Base-by-base conservation (phyloP, 1,139 yeast species). In the Taphrina confusa region DNA sequence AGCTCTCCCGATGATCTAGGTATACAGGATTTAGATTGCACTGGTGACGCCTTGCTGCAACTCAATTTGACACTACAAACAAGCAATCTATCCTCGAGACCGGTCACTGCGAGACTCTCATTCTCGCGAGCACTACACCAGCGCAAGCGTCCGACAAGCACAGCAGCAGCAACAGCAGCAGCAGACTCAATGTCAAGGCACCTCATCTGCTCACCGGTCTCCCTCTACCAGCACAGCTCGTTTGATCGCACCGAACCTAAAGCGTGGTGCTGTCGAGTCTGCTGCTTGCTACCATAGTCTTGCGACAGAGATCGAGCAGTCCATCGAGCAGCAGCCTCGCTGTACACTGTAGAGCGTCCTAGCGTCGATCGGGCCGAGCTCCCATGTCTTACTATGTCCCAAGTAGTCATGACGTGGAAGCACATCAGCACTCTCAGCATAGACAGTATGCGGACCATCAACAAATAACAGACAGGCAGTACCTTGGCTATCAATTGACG, bases 11-110 rank as follows among this genome's bases (percentile, higher is more conserved):
- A n/a, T n/a, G n/a, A n/a, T n/a, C n/a, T n/a, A n/a, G n/a, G n/a
- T n/a, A n/a, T n/a, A n/a, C n/a, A n/a, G 20, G 42, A 37, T 37
- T 37, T 37, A 37, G 42, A 37, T 37, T 37, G 42, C 42, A 2
- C n/a, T n/a, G 25, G 42, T n/a, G 23, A 37, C 42, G 11, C 12
- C n/a, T 22, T 18, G n/a, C 42, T 22, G 25, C 22, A 37, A 37
- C 42, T 37, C 42, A 37, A 37, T 18, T 25, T 37, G 42, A 37
- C 42, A 37, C 42, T 37, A n/a, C 25, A 37, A 37, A 37, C 42
- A 37, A 37, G 42, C 42, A 37, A 37, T 37, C 42, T 37, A 37
- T 37, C 42, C 25, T 37, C 42, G 42, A 18, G 42, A 37, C 9
- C n/a, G n/a, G n/a, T n/a, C n/a, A n/a, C n/a, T 25, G n/a, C 42